phyloP scores from a whole-genome alignment of 495 filamentous ascomycete species.

The Aspergillus bridgeri region DNA sequence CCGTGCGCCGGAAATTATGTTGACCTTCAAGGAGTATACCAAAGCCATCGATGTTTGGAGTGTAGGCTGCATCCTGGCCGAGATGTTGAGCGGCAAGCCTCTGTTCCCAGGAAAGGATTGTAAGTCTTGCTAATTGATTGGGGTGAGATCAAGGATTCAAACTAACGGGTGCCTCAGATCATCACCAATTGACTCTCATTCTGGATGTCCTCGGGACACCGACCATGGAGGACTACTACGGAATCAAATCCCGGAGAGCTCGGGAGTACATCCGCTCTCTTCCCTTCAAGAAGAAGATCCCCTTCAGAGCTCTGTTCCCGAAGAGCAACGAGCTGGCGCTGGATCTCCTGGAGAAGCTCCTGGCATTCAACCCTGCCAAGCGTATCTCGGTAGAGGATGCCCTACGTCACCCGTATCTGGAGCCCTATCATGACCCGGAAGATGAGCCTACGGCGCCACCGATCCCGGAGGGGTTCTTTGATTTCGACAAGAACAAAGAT shows the following conservation, averaged over 20 bases:
- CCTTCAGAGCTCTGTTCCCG: slow-evolving; percentile 95
- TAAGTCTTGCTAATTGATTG: slow-evolving; percentile 44
- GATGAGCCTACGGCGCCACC: slow-evolving; percentile 96
- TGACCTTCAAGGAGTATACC: slow-evolving; percentile 99
- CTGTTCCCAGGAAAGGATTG: slow-evolving; percentile 99
- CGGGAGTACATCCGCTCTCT: slow-evolving; percentile 98
- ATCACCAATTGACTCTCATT: slow-evolving; percentile 97
- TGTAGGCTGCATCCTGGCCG: slow-evolving; percentile 97
- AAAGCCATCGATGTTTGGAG: slow-evolving; percentile 99
- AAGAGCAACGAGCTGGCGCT: slow-evolving; percentile 92
- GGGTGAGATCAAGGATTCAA: background rate
- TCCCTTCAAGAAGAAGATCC: slow-evolving; percentile 99
- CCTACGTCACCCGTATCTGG: slow-evolving; percentile 94
- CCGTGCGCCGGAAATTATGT: slow-evolving; percentile 98
- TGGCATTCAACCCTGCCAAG: slow-evolving; percentile 98
- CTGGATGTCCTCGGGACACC: slow-evolving; percentile 97
- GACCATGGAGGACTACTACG: slow-evolving; percentile 99
- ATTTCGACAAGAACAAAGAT: slow-evolving; percentile 99
- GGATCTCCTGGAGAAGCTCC: slow-evolving; percentile 89
- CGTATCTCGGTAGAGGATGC: slow-evolving; percentile 97
- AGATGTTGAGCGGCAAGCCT: slow-evolving; percentile 99
- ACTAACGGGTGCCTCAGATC: slow-evolving; percentile 55
- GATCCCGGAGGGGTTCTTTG: slow-evolving; percentile 98
- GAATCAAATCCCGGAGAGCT: slow-evolving; percentile 97
- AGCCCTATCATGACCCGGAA: slow-evolving; percentile 98